These are phyloP conservation scores for Arthrobotrys pseudoclavata DNA, from an alignment of 2,329 filamentous ascomycete species.

Conservation along the genomic window DNA sequence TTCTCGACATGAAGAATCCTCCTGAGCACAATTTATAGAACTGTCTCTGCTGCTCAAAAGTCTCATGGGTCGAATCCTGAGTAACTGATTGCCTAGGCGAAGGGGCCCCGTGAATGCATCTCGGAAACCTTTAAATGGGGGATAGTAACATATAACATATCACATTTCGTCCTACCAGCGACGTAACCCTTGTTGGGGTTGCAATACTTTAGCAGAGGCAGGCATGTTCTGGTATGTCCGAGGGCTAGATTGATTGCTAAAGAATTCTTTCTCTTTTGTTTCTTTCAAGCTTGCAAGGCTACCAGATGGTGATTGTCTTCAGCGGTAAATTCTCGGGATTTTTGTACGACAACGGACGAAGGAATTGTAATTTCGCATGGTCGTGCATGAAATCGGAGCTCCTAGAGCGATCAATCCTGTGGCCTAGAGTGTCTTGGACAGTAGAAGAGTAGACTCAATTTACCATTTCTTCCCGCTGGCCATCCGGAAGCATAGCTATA, in stretches of 20 bases:
- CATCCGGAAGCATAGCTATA: too few relatives aligned
- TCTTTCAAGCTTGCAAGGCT: neutral
- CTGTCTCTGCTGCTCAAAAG: neutral
- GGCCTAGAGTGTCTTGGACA: neutral
- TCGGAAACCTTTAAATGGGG: conserved; percentile 34
- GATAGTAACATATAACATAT: conserved; percentile 47
- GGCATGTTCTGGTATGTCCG: conserved; percentile 25
- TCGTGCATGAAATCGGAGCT: conserved; percentile 21
- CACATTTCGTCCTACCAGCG: conserved; percentile 49
- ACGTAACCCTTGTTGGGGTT: conserved; percentile 50
- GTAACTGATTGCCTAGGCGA: conserved; percentile 20
- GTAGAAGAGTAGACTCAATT: neutral
- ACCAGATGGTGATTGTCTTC: neutral
- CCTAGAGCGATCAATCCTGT: neutral
- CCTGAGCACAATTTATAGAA: conserved; percentile 43
- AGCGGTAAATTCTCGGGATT: conserved; percentile 7
- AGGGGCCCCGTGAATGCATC: conserved; percentile 11
- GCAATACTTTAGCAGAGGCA: conserved; percentile 23
- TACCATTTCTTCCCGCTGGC: neutral
- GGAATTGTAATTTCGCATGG: conserved; percentile 13
- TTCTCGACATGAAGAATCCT: conserved; percentile 4
- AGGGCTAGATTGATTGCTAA: conserved; percentile 22
- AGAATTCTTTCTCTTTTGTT: conserved; percentile 2
- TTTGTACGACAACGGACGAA: conserved; percentile 16
- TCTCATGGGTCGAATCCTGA: conserved; percentile 1